Percentiles rank a stretch among this genome's conserved stretches.
phyloP scores from a whole-genome alignment of 2,329 filamentous ascomycete species.

The Ilyonectria robusta region DNA sequence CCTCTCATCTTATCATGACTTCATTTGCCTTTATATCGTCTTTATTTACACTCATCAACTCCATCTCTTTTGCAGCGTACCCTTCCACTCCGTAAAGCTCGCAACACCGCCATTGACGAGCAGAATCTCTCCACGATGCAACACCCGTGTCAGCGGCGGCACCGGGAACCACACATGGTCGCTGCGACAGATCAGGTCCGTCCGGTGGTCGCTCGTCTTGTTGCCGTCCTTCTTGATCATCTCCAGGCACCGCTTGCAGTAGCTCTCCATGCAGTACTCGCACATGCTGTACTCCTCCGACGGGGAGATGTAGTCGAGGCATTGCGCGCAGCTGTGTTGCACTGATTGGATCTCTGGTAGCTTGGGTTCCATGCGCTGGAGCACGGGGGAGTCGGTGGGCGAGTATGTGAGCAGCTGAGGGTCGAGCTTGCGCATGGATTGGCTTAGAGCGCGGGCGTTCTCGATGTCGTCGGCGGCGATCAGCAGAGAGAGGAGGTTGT shows the following conservation, averaged over 20 bases:
- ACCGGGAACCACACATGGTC: conserved; percentile 58
- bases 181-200: conserved; percentile 52
- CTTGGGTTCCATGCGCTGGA: conserved; percentile 52
- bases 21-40: not conserved
- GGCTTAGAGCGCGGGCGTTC: conserved; percentile 55
- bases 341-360: conserved; percentile 54
- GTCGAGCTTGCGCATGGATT: conserved; percentile 57
- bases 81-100: conserved; percentile 55
- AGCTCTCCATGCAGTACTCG: conserved; percentile 56
- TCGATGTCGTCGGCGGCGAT: conserved; percentile 55
- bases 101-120: conserved; percentile 49
- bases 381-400: conserved; percentile 48
- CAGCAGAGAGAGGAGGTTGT: conserved; percentile 58
- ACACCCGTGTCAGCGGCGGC: conserved; percentile 51
- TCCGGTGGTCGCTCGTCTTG: conserved; percentile 47
- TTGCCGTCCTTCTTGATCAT: conserved; percentile 51
- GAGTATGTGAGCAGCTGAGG: conserved; percentile 47
- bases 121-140: conserved; percentile 58
- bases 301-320: conserved; percentile 52
- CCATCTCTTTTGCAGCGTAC: conserved; percentile 51
- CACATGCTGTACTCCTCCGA: conserved; percentile 55
- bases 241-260: conserved; percentile 54
- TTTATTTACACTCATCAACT: conserved; percentile 2
- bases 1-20: not conserved
- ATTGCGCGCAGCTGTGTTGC: conserved; percentile 56